Evolutionary conservation across 2,329 filamentous ascomycete species (phyloP), one percentile per base, ranked within the genome.

Genomic region (Tolypocladium ovalisporum): DNA sequence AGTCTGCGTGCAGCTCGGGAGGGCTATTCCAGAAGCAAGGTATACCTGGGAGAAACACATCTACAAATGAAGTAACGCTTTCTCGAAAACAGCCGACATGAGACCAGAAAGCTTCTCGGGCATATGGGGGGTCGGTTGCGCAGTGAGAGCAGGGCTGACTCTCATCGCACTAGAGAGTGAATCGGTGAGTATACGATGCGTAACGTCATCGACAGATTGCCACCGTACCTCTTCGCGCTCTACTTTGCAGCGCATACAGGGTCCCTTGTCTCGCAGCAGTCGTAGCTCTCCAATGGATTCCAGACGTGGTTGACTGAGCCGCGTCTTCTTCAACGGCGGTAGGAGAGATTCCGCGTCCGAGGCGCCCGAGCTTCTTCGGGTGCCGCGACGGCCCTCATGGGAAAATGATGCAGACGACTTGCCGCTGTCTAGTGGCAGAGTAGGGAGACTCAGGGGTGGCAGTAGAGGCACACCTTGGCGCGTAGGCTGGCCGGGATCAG

Each of bases 251-350:
- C 78, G 76, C 44, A 83, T 71, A 63, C 81, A 83, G 17, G 76
- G 73, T 19, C 75, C 74, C 19, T 71, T 66, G 39, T 79, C 75
- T 42, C 73, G 75, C 22, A 79, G 70, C 10, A 83, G 71, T 44
- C 74, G 74, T 4, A 84, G 73, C 66, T 83, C 81, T 47, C 76
- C 79, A 52, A 84, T 83, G 22, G 81, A 83, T 63, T 83, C 75
- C 1, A 84, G 69, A 29, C 79, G 76, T 40, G 78, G 75, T 60
- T 79, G 79, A 4, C 77, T 79, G 35, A 78, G 73, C 49, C 79
- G 74, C 56, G 76, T 79, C 60, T 76, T 73, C 66, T 82, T 82
- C 57, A 83, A 63, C 4, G 81, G 81, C 9, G 81, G 81, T 3
- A 84, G 70, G 44, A 81, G 68, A 22, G 79, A 74, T 56, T 83